Base-by-base conservation (phyloP, 176 grass and related monocot genomes). In the Stipa capillata region DNA sequence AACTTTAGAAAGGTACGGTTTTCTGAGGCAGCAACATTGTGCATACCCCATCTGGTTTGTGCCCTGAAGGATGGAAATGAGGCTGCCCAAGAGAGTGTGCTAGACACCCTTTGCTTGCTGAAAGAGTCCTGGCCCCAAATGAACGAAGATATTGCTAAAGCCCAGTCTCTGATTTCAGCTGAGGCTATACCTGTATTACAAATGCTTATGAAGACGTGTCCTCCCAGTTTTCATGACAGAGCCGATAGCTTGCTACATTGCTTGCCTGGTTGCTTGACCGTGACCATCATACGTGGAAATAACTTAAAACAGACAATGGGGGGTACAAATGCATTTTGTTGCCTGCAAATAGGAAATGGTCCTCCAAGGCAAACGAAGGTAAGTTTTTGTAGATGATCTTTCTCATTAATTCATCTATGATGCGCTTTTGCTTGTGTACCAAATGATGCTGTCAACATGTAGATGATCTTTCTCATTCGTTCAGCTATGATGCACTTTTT, bases 291-390 rank as follows among this genome's bases (percentile, higher is more conserved):
- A 79, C 87, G 94, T 44, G 94, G 94, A 77, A 97, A 94, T 80
- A 94, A 94, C 60, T 88, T 97, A 75, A 97, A 97, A 65, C 94
- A 97, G 83, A 94, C 94, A 65, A 94, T 97, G 91, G 91, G 91
- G 35, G 86, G 87, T 69, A 94, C 94, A 17, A 97, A 97, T 87
- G 89, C 94, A 28, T 97, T 97, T 81, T 97, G 94, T 87, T 91
- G 89, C 53, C 78, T 97, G 76, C 93, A 97, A 88, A 97, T 97
- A 43, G 94, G 94, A 82, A 97, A 94, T 86, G 87, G 91, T 8
- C 91, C 94, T 86, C 87, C 91, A 56, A 97, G 88, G 79, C 89
- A 94, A 87, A 97, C 94, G 36, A 87, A 94, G 87, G 94, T 94
- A 82, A 44, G 35, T 63, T 84, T 10, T 44, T 48, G 11, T 8